A percentile compares a stretch with the other conserved stretches of the same genome.
Conservation (phyloP, 805 yeast species). For the Pichia insulana region DNA sequence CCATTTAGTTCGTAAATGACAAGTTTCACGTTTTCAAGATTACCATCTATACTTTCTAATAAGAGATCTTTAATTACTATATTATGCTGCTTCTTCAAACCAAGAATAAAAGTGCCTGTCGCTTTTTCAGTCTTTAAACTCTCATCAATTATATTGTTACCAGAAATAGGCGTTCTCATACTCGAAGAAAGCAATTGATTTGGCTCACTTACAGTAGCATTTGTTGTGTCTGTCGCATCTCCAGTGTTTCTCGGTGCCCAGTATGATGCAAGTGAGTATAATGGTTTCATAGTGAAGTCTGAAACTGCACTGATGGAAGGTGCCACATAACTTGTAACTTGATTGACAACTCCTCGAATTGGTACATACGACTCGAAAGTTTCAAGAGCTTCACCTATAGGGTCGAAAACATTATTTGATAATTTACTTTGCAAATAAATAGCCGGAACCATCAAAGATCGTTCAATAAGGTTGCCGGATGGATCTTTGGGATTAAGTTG, state of each 20-base stretch:
- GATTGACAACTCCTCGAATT: background rate
- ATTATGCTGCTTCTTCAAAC: constrained; percentile 16
- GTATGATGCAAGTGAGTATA: constrained; percentile 2
- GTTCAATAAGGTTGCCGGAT: constrained; percentile 19
- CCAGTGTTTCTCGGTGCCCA: background rate
- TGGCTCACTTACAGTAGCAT: no score
- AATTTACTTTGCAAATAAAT: constrained; percentile 22
- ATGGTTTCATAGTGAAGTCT: constrained; percentile 5
- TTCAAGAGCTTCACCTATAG: constrained; percentile 20
- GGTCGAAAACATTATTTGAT: constrained; percentile 23
- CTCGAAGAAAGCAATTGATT: no score
- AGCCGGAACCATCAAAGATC: constrained; percentile 23
- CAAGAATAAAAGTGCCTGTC: constrained; percentile 22
- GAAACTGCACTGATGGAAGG: constrained; percentile 4
- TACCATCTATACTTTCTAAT: constrained; percentile 1
- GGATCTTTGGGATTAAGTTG: constrained; percentile 16
- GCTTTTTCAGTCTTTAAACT: constrained; percentile 8
- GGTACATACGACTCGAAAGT: constrained; percentile 20
- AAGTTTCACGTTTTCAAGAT: constrained; percentile 10
- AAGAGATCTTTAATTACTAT: constrained; percentile 13
- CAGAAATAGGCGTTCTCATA: no score
- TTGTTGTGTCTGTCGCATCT: background rate
- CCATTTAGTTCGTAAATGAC: constrained; percentile 27
- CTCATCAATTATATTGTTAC: constrained; percentile 4
- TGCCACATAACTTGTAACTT: background rate